Evolutionary conservation across 176 grass and related monocot genomes (phyloP), one percentile per base, ranked within the genome.

Genomic region (Aegilops bicornis): DNA sequence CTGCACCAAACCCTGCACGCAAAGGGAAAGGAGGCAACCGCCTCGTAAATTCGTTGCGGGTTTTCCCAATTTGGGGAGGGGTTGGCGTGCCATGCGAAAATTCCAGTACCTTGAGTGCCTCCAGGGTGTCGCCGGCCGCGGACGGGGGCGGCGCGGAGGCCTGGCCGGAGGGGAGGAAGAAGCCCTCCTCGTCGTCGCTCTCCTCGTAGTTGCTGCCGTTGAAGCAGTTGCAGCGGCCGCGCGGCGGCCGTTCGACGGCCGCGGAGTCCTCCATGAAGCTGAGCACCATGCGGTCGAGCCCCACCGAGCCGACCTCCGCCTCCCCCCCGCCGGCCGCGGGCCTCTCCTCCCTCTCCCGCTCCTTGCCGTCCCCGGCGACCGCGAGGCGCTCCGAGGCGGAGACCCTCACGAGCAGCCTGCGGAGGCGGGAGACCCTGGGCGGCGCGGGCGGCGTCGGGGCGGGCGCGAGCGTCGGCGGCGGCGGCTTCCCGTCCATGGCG

Each of bases 141-240:
- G 79, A 19, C 30, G 43, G 4, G 52, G 64, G 20, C 6, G 66
- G 8, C 5, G 19, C 23, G 33, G 81, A 43, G 19, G 72, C 39
- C 64, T 89, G 42, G 62, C 83, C 88, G 33, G 85, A 88, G 24
- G 85, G 89, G 62, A 86, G 81, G 65, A 95, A 88, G 33, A 92
- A 94, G 64, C 84, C 78, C 47, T 94, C 96, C 29, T 95, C 95
- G 70, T 96, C 93, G 37, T 93, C 92, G 79, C 84, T 92, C 73
- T 91, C 94, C 25, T 94, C 92, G 69, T 86, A 89, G 40, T 96
- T 89, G 72, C 86, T 92, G 67, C 90, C 90, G 79, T 98, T 98
- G 50, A 98, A 98, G 92, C 97, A 98, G 87, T 94, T 98, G 58
- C 97, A 91, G 48, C 90, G 88, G 1, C 91, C 84, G 1, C 92